Base-by-base conservation (phyloP, 495 filamentous ascomycete genomes). In the Cercophora sp. region DNA sequence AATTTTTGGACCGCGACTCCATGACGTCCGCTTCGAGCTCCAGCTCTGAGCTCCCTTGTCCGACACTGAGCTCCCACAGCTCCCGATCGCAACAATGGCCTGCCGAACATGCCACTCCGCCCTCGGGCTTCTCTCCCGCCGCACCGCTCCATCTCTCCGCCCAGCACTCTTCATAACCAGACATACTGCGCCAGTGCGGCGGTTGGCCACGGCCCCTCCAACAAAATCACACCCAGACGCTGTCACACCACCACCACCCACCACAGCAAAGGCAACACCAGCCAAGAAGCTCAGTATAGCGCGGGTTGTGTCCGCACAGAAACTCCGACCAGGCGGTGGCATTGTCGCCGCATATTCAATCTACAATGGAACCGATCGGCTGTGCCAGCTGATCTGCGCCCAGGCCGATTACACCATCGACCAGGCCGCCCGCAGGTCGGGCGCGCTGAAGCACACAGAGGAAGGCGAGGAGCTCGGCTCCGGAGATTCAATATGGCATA, bases 401-500 rank as follows among this genome's bases (percentile, higher is more conserved):
- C 86, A 91, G 61, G 91, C 85, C 31, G 81, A 82, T 37, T 97
- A 97, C 63, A 72, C 66, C 13, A 85, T 91, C 46, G 76, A 81
- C 2, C 72, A 82, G 26, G 69, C 78, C 29, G 71, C 75, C 18
- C 67, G 76, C 56, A 79, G 80, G 59, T 75, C 79, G 2, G 70
- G 62, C 4, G 74, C 79, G 22, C 69, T 89, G 26, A 79, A 83
- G 22, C 82, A 78, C 55, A 87, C 84, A 2, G 79, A 76, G 26
- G 79, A 82, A 22, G 89, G 85, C 1, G 86, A 91, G 63, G 83
- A 96, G 66, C 66, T 96, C 13, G 91, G 91, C 13, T 75, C 83
- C 23, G 84, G 85, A 11, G 83, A 84, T 11, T 82, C 85, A 23
- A 86, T 84, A 83, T 96, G 93, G 93, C 89, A 92, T 69, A 69